Base-by-base conservation (phyloP, 345 rosid species). In the Rhizophora mangle region DNA sequence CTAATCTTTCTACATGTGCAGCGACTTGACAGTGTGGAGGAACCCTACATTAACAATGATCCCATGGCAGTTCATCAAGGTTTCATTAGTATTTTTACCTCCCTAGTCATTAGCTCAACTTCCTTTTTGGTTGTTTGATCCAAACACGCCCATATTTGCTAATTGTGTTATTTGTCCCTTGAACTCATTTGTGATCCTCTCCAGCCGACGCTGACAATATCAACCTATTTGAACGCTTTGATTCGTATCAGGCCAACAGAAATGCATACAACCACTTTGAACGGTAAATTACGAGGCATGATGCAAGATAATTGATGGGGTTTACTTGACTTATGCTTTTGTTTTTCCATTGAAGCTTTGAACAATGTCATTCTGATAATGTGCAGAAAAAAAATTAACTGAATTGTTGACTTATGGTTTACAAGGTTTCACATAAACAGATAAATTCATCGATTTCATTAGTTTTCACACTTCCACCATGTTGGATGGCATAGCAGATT, bases 201-300 rank as follows among this genome's bases (percentile, higher is more conserved):
- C 62, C 93, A 95, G 99, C 84, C 75, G 87, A 85, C 78, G 86
- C 83, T 18, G 88, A 82, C 0, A 82, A 88, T 62, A 92, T 95
- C 76, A 95, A 92, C 62, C 75, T 94, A 70, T 72, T 62, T 27
- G 98, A 88, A 61, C 78, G 67, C 71, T 85, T 83, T 75, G 88
- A 85, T 79, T 80, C 82, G 21, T 85, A 54, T 70, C 90, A 86
- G 82, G 55, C 81, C 13, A 71, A 80, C 62, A 72, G 78, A 52
- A 82, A 84, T 37, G 74, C 70, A 1, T 85, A 81, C 72, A 79
- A 86, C 73, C 89, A 74, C 62, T 90, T 76, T 78, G 95, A 88
- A 71, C 87, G 95, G 96, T 92, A 58, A 70, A 43, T 49, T 65
- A 15, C 53, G 46, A 26, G 18, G 52, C 68, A 43, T 36, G 21